Base-by-base conservation (phyloP, 495 filamentous ascomycete species). In the Pyrenula aspistea region DNA sequence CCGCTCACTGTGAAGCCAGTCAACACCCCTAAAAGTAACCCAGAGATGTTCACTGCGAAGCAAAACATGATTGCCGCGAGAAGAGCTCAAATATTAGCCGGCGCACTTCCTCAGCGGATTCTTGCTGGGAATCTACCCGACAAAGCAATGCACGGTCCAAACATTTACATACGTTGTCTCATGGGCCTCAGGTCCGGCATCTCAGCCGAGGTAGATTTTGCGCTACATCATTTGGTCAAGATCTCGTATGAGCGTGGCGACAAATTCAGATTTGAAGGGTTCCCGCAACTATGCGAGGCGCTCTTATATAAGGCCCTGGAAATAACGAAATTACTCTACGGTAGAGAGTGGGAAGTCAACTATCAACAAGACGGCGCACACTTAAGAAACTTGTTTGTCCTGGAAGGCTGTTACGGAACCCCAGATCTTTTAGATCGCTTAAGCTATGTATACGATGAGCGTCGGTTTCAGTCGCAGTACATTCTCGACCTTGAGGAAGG, bases 201-300 rank as follows among this genome's bases (percentile, higher is more conserved):
- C 23, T 76, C 79, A 12, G 81, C 82, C 22, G 93, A 99, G 64
- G 85, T 95, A 59, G 84, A 88, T 23, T 97, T 91, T 67, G 90
- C 89, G 0, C 71, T 97, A 19, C 89, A 90, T 57, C 92, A 96
- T 65, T 73, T 99, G 12, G 91, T 97, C 57, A 93, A 95, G 66
- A 95, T 96, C 19, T 96, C 91, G 0, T 90, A 88, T 56, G 91
- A 96, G 67, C 79, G 89, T 25, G 92, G 91, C 24, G 94, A 97
- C 65, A 95, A 96, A 64, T 96, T 94, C 69, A 87, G 87, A 59
- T 96, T 96, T 57, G 91, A 95, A 57, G 83, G 84, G 2, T 96
- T 95, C 63, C 84, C 86, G n/a, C 83, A 89, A 25, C 76, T 99
- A 36, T 89, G 89, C 1, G 93, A 97, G 65, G 87, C 86, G 12